Evolutionary conservation across 371 early-diverging fungal genomes (phyloP).

Genomic region (Actinomucor elegans): DNA sequence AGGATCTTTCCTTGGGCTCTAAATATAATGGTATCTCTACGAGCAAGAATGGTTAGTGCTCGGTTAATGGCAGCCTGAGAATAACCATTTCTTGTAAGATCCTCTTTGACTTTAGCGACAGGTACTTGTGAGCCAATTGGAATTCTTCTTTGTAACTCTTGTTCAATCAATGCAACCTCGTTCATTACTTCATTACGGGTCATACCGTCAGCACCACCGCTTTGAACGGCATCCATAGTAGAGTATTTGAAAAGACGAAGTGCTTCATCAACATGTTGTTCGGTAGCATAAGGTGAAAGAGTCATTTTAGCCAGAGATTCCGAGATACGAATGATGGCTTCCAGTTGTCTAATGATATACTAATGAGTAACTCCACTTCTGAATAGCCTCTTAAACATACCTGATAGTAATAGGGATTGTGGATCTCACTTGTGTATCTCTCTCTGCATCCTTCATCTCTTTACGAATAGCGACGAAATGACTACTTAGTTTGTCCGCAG

Average conservation of each 20-base stretch:
- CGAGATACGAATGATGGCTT: constrained; percentile 99
- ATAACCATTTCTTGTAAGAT: constrained; percentile 66
- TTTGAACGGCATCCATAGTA: constrained; percentile 97
- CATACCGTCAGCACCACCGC: constrained; percentile 78
- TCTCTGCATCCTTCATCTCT: constrained; percentile 82
- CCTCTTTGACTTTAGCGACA: constrained; percentile 67
- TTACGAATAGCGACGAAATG: constrained; percentile 95
- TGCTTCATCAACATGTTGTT: constrained; percentile 98
- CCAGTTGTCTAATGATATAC: constrained; percentile 98
- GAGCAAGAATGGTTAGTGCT: constrained; percentile 78
- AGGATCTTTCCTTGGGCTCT: constrained; percentile 71
- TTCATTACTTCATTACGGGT: constrained; percentile 69
- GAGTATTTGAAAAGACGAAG: constrained; percentile 97
- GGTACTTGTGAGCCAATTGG: constrained; percentile 90
- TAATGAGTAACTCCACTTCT: constrained; percentile 14
- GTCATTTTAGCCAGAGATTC: constrained; percentile 99
- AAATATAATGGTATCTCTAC: constrained; percentile 86
- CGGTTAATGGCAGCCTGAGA: constrained; percentile 70
- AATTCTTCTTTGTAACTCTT: constrained; percentile 81
- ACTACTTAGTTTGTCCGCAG: constrained; percentile 88
- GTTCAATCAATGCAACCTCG: constrained; percentile 79
- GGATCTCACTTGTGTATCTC: constrained; percentile 71
- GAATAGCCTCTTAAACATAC: constrained; percentile 52
- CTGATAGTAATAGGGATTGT: constrained; percentile 99
- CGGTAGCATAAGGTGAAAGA: constrained; percentile 85